Base-by-base conservation (phyloP, 1,139 yeast genomes). In the Sugiyamaella japonica region DNA sequence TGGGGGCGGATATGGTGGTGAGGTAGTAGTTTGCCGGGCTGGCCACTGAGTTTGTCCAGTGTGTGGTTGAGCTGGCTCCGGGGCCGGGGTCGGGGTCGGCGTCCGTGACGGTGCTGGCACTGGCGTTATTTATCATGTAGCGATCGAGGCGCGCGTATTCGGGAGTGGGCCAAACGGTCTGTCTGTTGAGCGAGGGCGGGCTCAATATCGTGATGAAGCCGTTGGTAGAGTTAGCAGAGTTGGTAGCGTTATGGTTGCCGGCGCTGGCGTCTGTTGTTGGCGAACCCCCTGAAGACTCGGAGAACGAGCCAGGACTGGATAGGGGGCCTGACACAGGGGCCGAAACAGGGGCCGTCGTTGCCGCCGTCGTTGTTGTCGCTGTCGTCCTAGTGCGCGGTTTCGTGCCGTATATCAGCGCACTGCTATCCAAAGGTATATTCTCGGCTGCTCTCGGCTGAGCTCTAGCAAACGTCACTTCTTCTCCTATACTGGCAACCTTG, bases 211-310 rank as follows among this genome's bases (percentile, higher is more conserved):
- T 15, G n/a, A 38, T 38, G 5, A 20, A 6, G 25, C 25, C 25
- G 25, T 6, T 20, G 25, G 5, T 20, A n/a, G n/a, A n/a, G n/a
- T n/a, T n/a, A n/a, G n/a, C n/a, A n/a, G n/a, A n/a, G n/a, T n/a
- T n/a, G n/a, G n/a, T n/a, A n/a, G n/a, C n/a, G n/a, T n/a, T n/a
- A n/a, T n/a, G n/a, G 25, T 6, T 6, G 25, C 25, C 25, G 25
- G 25, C 41, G 16, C 25, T 38, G 16, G 17, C 12, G 5, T 32
- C 48, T 10, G 25, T 41, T 2, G 40, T 45, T 1, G 49, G 49
- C 40, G 49, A 45, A 34, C 49, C 23, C 6, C 49, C 49, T 9
- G 49, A 45, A 4, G 49, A 45, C n/a, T 45, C 49, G 4, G 49
- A 45, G 10, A 23, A 36, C 23, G 49, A 45, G 6, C 48, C 48